Evolutionary conservation across 805 yeast species (phyloP).

Genomic region (Wickerhamiella qilinensis): DNA sequence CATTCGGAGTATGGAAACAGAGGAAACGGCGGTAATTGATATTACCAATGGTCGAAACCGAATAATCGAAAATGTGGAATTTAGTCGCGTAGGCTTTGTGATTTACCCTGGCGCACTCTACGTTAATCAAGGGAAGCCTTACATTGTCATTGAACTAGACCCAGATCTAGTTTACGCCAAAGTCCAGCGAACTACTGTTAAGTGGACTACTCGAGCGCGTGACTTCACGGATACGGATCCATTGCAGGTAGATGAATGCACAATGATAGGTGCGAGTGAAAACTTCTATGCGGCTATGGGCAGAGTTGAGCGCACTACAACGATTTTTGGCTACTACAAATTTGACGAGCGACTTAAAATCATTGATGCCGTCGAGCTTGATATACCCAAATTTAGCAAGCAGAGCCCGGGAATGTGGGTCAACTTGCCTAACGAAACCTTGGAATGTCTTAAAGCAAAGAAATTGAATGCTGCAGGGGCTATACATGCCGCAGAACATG

Average conservation of each 20-base stretch:
- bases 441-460: conserved; percentile 42
- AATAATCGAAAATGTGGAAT: conserved; percentile 80
- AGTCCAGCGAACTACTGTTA: conserved; percentile 78
- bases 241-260: conserved; percentile 18
- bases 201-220: conserved; percentile 84
- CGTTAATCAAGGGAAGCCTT: conserved; percentile 85
- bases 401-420: conserved; percentile 81
- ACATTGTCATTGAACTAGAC: conserved; percentile 70
- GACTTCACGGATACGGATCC: conserved; percentile 94
- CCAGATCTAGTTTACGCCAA: conserved; percentile 66
- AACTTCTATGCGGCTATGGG: conserved; percentile 40
- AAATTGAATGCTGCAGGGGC: conserved; percentile 66
- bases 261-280: not conserved
- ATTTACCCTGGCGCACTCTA: conserved; percentile 86
- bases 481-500: conserved; percentile 94
- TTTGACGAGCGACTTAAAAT: conserved; percentile 59
- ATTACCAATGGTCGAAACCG: conserved; percentile 55
- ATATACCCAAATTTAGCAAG: conserved; percentile 63
- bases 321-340: conserved; percentile 89
- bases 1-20: conserved; percentile 70
- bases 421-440: conserved; percentile 55
- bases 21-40: conserved; percentile 77
- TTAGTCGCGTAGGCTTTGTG: conserved; percentile 76
- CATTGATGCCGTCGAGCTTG: conserved; percentile 86
- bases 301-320: conserved; percentile 47